Conservation (phyloP, 352 stramenopile species). For the Phytopythium chamaehyphon region DNA sequence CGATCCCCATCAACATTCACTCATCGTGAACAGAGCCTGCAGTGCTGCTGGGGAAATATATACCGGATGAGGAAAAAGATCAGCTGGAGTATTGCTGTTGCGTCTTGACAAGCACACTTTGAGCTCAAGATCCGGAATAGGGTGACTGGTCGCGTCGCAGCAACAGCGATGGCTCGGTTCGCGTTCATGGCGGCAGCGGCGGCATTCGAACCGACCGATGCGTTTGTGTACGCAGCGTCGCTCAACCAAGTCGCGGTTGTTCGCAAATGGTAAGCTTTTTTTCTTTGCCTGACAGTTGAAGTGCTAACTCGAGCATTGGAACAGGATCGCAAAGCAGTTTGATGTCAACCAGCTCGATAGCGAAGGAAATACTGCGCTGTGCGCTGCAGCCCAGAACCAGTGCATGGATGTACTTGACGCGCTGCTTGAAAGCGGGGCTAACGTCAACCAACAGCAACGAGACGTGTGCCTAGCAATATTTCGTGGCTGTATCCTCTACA, state of each 20-base stretch:
- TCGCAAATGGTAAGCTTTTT: slow-evolving; percentile 35
- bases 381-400: slow-evolving; percentile 51
- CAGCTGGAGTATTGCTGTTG: background rate
- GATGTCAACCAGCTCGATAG: slow-evolving; percentile 45
- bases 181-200: slow-evolving; percentile 7
- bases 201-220: slow-evolving; percentile 37
- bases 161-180: background rate
- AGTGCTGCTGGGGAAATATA: background rate
- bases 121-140: background rate
- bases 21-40: slow-evolving; percentile 5
- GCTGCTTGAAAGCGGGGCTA: slow-evolving; percentile 35
- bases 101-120: no score
- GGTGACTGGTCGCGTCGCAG: background rate
- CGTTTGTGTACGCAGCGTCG: slow-evolving; percentile 63
- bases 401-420: slow-evolving; percentile 52
- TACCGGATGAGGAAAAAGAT: background rate
- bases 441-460: slow-evolving; percentile 34
- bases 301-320: background rate
- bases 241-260: slow-evolving; percentile 65
- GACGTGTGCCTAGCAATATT: slow-evolving; percentile 21
- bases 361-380: slow-evolving; percentile 46
- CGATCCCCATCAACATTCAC: slow-evolving; percentile 66
- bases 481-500: no score
- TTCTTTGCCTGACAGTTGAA: no score
- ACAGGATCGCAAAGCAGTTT: slow-evolving; percentile 44